Percentiles rank a stretch among this genome's conserved stretches.
Conservation (phyloP, 805 yeast genomes). For the Lachancea quebecensis region DNA sequence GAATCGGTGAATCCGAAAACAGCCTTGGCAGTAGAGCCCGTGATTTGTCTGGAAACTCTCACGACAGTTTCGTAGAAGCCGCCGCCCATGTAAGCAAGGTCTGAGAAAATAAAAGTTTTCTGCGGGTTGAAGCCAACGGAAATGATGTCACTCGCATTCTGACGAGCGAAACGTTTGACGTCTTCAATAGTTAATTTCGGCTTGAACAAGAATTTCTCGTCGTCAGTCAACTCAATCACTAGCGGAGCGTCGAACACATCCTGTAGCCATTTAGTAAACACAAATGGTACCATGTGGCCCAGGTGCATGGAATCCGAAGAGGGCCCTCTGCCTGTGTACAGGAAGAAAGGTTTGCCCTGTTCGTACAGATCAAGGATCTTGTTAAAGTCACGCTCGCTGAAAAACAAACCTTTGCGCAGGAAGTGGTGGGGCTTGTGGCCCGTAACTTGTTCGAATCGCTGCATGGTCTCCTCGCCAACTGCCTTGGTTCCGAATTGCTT, state of each 20-base stretch:
- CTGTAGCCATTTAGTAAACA: slow-evolving; percentile 96
- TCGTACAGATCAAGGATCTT: slow-evolving; percentile 83
- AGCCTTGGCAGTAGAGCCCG: slow-evolving; percentile 94
- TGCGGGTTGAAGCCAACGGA: slow-evolving; percentile 92
- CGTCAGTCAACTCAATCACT: slow-evolving; percentile 91
- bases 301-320: slow-evolving; percentile 90
- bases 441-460: slow-evolving; percentile 70
- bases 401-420: slow-evolving; percentile 84
- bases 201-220: slow-evolving; percentile 93
- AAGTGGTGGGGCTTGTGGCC: slow-evolving; percentile 90
- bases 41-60: slow-evolving; percentile 85
- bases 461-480: slow-evolving; percentile 63
- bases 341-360: slow-evolving; percentile 89
- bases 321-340: slow-evolving; percentile 97
- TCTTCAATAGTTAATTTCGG: slow-evolving; percentile 83
- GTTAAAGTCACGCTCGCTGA: slow-evolving; percentile 78
- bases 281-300: slow-evolving; percentile 94
- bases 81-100: slow-evolving; percentile 87
- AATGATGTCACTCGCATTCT: slow-evolving; percentile 87
- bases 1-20: slow-evolving; percentile 95
- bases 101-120: slow-evolving; percentile 93
- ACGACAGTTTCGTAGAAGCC: slow-evolving; percentile 92
- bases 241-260: slow-evolving; percentile 95
- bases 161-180: slow-evolving; percentile 69
- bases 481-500: slow-evolving; percentile 78